Evolutionary conservation across 1,139 yeast species (phyloP), one percentile per base, ranked within the genome.

Genomic region (Blastobotrys serpentis): DNA sequence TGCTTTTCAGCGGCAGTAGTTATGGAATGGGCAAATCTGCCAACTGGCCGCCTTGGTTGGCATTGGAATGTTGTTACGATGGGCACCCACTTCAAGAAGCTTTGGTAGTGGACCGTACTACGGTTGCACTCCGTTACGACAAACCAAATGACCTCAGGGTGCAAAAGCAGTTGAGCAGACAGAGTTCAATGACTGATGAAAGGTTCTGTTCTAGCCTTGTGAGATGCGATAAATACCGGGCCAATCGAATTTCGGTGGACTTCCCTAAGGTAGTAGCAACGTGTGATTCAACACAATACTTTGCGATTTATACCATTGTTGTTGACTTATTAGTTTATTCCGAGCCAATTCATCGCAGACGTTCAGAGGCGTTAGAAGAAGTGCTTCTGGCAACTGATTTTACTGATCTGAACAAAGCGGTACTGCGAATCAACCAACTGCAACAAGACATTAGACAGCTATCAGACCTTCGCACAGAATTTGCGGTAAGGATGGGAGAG

Each of bases 31-130:
- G 66, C 25, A 59, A 61, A 11, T 57, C 65, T 6, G 45, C 54
- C 16, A 60, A 65, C 14, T 87, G 96, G 96, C 92, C 95, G 0
- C 95, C 96, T 1, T 84, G 92, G 88, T 66, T 88, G 30, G 64
- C 73, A 1, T 58, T 79, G 45, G 98, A 90, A 63, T 75, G 84
- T 52, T 82, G 89, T 55, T 85, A 85, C 59, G 85, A 86, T 48
- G 76, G 81, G n/a, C 64, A 75, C 0, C 73, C 83, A 58, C 67
- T 84, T 43, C 68, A 72, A 34, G 70, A 75, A 23, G 78, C 82
- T 48, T 73, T 84, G 51, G 77, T 89, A 22, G 75, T 84, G 37
- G 82, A 83, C 50, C 76, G 78, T 49, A 76, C 85, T 1, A 76
- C 92, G 0, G 74, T 81, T 55, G 83, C 82, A 0, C 59, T 85